Base-by-base conservation (phyloP, 495 filamentous ascomycete genomes). In the Apodospora peruviana region DNA sequence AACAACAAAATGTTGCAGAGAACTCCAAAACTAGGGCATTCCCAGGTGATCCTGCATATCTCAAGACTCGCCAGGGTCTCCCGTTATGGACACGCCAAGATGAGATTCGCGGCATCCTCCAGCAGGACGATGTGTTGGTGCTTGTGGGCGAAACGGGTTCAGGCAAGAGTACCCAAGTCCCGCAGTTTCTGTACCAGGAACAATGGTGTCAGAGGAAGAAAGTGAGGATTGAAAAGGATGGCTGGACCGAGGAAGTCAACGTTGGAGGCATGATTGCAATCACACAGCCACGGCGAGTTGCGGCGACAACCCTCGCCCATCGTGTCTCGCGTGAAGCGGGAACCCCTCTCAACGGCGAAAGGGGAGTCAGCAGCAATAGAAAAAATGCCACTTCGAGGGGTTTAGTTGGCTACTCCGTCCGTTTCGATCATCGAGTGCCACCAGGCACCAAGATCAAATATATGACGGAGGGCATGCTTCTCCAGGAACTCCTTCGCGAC, bases 111-210 rank as follows among this genome's bases (percentile, higher is more conserved):
- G 57, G 72, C 22, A 70, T 74, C 4, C 66, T 97, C 17, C 73
- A 71, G 12, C 64, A 83, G 8, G 82, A 86, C 37, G 80, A 96
- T 62, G 79, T 96, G 19, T 74, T 97, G 45, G 72, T 99, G 0
- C 70, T 99, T 23, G 83, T 91, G 19, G 94, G 94, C 67, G 91
- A 96, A 58, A 99, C 94, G 1, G 94, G 94, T 63, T 91, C 86
- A 29, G 94, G 94, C 58, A 99, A 99, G 69, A 90, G 85, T 73
- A 99, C 94, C 0, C 94, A 99, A 64, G 85, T 96, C 10, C 91
- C 91, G 0, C 94, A 97, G 54, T 96, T 95, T 39, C 70, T 99
- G 14, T 75, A 83, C 32, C 71, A 84, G 5, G 87, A 96, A 53
- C 66, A 76, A 18, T 97, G 91, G 88, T 91, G 87, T 61, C 78